These are phyloP conservation scores for Penicillium verrucosum DNA, from an alignment of 2,329 filamentous ascomycete species.

Conservation along the genomic window DNA sequence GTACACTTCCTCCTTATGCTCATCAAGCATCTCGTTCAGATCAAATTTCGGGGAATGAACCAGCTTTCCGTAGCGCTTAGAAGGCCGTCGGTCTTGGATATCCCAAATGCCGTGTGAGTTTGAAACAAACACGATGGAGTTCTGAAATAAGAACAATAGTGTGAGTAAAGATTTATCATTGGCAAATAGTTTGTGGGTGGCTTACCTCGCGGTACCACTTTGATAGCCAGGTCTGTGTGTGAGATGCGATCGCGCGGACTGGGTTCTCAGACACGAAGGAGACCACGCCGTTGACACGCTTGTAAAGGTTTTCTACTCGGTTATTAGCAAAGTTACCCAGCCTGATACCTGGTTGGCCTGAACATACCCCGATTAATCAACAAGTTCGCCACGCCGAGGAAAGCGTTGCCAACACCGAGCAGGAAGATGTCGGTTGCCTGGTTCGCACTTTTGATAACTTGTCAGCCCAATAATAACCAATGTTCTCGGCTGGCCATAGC, in stretches of 20 bases:
- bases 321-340: conserved; percentile 8
- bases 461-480: conserved; percentile 2
- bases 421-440: conserved; percentile 73
- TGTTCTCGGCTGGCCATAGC: conserved; percentile 14
- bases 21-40: conserved; percentile 56
- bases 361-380: conserved; percentile 68
- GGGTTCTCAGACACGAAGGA: conserved; percentile 75
- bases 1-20: conserved; percentile 52
- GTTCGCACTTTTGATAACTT: conserved; percentile 50
- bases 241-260: conserved; percentile 75
- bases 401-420: conserved; percentile 85
- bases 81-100: conserved; percentile 55
- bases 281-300: conserved; percentile 67
- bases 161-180: neutral
- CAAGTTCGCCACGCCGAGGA: conserved; percentile 76
- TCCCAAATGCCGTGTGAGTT: conserved; percentile 72
- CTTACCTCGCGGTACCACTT: conserved; percentile 73
- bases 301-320: conserved; percentile 56
- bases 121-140: conserved; percentile 76
- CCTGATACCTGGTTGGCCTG: neutral
- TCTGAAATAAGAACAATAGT: conserved; percentile 33
- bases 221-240: conserved; percentile 64
- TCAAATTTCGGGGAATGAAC: conserved; percentile 44
- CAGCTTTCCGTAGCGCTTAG: conserved; percentile 57
- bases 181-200: neutral